Percentiles rank a stretch among this genome's conserved stretches.
phyloP scores from a whole-genome alignment of 257 asterid genomes.

The Vinca minor region DNA sequence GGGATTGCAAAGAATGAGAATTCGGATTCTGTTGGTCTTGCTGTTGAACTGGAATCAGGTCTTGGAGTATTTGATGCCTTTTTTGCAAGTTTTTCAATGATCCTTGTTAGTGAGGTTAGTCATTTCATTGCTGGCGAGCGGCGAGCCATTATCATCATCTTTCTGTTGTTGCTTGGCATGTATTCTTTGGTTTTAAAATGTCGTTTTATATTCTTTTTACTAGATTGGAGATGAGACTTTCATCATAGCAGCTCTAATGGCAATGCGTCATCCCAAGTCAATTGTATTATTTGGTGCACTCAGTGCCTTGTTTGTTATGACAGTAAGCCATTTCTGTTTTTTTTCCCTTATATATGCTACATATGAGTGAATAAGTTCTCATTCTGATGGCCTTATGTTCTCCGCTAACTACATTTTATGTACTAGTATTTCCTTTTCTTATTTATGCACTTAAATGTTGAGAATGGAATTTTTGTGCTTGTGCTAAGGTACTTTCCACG shows the following conservation, averaged over 20 bases:
- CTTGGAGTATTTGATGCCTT: slow-evolving; percentile 82
- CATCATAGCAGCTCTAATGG: slow-evolving; percentile 97
- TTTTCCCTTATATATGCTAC: neutral
- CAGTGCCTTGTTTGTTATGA: slow-evolving; percentile 91
- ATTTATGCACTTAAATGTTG: neutral
- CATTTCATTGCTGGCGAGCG: slow-evolving; percentile 5
- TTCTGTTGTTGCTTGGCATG: slow-evolving; percentile 6
- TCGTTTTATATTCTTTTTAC: slow-evolving; percentile 23
- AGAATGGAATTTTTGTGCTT: slow-evolving; percentile 13
- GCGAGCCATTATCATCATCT: slow-evolving; percentile 8
- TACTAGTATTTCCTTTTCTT: too few relatives aligned
- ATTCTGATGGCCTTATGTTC: neutral
- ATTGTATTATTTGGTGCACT: slow-evolving; percentile 94
- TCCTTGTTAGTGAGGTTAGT: slow-evolving; percentile 87
- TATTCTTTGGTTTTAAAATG: neutral
- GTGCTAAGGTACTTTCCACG: slow-evolving; percentile 70
- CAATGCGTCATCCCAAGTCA: slow-evolving; percentile 97
- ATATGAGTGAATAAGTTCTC: neutral
- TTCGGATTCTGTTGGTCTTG: slow-evolving; percentile 36
- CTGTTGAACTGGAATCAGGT: slow-evolving; percentile 54
- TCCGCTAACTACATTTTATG: neutral
- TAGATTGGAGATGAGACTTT: slow-evolving; percentile 94
- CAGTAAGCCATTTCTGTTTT: slow-evolving; percentile 45
- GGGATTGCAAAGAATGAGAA: slow-evolving; percentile 33
- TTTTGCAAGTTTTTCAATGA: slow-evolving; percentile 87